Percentiles rank a stretch among this genome's conserved stretches.
Conservation (phyloP, 2,329 filamentous ascomycete genomes). For the Fusarium sp. region DNA sequence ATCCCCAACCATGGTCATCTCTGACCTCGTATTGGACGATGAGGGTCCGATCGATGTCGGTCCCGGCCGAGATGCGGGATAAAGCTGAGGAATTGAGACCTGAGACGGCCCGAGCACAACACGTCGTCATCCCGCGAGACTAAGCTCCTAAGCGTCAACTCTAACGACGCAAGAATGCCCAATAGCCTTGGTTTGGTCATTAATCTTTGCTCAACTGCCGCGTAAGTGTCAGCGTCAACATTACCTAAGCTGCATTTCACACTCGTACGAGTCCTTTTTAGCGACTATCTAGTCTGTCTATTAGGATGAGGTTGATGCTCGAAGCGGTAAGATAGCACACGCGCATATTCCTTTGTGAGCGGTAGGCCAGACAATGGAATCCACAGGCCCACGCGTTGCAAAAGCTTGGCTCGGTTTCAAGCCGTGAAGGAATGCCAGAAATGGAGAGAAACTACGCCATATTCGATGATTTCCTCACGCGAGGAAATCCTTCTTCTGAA, state of each 20-base stretch:
- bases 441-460: neutral
- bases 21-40: neutral
- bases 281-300: neutral
- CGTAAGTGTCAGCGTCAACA: conserved; percentile 14
- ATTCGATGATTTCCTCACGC: neutral
- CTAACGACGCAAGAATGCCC: neutral
- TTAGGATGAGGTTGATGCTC: neutral
- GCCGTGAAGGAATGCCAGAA: neutral
- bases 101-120: conserved; percentile 4
- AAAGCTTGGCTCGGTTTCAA: neutral
- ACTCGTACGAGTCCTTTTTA: neutral
- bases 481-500: neutral
- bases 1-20: neutral
- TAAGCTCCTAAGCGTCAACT: conserved; percentile 9
- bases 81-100: neutral
- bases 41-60: conserved; percentile 21
- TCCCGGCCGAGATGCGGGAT: conserved; percentile 17
- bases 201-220: conserved; percentile 1
- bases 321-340: conserved; percentile 16
- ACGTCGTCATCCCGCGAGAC: conserved; percentile 12
- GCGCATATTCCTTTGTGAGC: neutral
- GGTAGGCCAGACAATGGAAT: neutral
- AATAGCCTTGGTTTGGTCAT: conserved; percentile 13
- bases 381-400: neutral
- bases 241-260: neutral